phyloP scores from a whole-genome alignment of 495 filamentous ascomycete genomes.

The Durotheca rogersii region DNA sequence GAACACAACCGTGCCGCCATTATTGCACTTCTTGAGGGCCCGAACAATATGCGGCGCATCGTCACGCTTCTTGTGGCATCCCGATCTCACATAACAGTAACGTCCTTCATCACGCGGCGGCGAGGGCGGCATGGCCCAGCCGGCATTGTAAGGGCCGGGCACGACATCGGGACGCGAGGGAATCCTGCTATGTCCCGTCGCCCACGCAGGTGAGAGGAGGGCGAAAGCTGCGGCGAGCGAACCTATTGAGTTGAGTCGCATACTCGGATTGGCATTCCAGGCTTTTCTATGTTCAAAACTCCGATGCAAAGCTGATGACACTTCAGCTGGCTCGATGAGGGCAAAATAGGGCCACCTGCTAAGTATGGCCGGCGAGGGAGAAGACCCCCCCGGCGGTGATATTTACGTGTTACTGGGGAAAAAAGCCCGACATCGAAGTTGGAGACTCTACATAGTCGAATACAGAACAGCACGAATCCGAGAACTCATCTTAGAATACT shows the following conservation, averaged over 20 bases:
- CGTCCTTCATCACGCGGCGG: slow-evolving; percentile 15
- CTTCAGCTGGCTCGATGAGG: neutral
- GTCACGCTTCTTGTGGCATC: slow-evolving; percentile 37
- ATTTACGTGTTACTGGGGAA: slow-evolving; percentile 2
- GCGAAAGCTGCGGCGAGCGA: slow-evolving; percentile 1
- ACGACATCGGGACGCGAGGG: slow-evolving; percentile 21
- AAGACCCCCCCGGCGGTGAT: neutral
- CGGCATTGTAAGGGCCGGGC: slow-evolving; percentile 13
- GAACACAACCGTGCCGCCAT: slow-evolving; percentile 67
- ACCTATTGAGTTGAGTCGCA: slow-evolving; percentile 7
- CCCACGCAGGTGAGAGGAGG: slow-evolving; percentile 1
- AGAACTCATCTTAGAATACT: slow-evolving; percentile 5
- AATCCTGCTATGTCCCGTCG: slow-evolving; percentile 7
- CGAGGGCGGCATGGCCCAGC: slow-evolving; percentile 12
- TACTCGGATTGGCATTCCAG: neutral
- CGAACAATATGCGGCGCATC: slow-evolving; percentile 60
- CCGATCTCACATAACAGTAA: slow-evolving; percentile 22
- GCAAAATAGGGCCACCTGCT: neutral
- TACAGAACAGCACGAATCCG: slow-evolving; percentile 9
- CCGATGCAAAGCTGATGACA: no score
- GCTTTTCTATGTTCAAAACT: neutral
- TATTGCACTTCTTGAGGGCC: slow-evolving; percentile 63
- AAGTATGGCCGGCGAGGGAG: no score
- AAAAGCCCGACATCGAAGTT: neutral
- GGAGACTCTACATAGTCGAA: neutral